Base-by-base conservation (phyloP, 1,284 basidiomycete genomes). In the Polyporus tsugae region DNA sequence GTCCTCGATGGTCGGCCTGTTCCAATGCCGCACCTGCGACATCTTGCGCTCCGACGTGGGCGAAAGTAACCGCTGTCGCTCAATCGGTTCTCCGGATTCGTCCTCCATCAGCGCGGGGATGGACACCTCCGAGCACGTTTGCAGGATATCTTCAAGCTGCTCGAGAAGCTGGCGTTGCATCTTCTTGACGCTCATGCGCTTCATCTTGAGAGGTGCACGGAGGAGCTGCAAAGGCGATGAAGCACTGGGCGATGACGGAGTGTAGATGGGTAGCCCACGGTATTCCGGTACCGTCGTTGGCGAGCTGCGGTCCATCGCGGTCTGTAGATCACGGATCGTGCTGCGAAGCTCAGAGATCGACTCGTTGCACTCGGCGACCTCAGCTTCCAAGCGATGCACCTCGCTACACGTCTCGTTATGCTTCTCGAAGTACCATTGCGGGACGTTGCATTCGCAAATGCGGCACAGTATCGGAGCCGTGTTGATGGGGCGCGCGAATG, bases 341-440 rank as follows among this genome's bases (percentile, higher is more conserved):
- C 90, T 93, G 67, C 90, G 87, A 63, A 99, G 85, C 77, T 99
- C 98, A 11, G 86, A 82, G 65, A 99, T 92, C 35, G 91, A 92
- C 78, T 99, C 98, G 82, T 99, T 98, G 83, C 93, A 95, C 76
- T 96, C 94, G 38, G 88, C 84, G 71, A 99, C 96, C 81, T 98
- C 96, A 52, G 97, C 96, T 81, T 99, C 98, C 71, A 99, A 86
- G 57, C 96, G 91, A 80, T 99, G 98, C 1, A 96, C 93, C 81
- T 99, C 98, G 75, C 92, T 95, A 79, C 98, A 99, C 11, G 97
- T 99, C 82, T 99, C 98, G 85, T 97, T 99, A 84, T 99, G 98
- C 84, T 99, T 99, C 82, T 99, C 98, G 78, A 99, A 99, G 84
- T 97, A 99, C 97, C 98, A 99, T 68, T 97, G 94, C 2, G 98